Evolutionary conservation across 1,284 basidiomycete genomes (phyloP).

Genomic region (Tilletiopsis washingtonensis): DNA sequence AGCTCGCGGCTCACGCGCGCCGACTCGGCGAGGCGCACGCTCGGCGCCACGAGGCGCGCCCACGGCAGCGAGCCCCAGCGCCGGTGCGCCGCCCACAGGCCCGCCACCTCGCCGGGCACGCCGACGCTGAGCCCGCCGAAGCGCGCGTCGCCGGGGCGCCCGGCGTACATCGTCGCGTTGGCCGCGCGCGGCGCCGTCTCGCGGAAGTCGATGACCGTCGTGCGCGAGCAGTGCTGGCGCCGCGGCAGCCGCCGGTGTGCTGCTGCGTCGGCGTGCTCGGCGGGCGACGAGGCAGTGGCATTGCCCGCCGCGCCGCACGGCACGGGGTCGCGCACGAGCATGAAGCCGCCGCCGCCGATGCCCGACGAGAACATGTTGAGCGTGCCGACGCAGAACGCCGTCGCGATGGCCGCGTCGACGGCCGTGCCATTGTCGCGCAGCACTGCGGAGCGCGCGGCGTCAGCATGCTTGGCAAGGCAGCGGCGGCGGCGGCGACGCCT

Average conservation of each 20-base stretch:
- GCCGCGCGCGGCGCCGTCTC: slow-evolving; percentile 71
- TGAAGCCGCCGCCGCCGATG: slow-evolving; percentile 85
- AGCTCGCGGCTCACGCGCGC: slow-evolving; percentile 71
- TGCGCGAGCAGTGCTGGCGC: not conserved
- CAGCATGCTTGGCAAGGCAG: not conserved
- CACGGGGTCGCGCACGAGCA: slow-evolving; percentile 67
- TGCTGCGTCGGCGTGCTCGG: not conserved
- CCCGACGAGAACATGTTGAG: slow-evolving; percentile 62
- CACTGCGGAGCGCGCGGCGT: slow-evolving; percentile 11
- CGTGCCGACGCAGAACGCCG: slow-evolving; percentile 20
- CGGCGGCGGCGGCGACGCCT: not conserved
- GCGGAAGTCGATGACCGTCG: slow-evolving; percentile 64
- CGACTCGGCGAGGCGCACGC: slow-evolving; percentile 53
- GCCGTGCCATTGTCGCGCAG: slow-evolving; percentile 71
- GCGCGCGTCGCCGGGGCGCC: slow-evolving; percentile 54
- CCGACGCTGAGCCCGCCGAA: slow-evolving; percentile 53
- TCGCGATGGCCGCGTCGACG: slow-evolving; percentile 73
- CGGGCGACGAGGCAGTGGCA: not conserved
- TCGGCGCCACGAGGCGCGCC: slow-evolving; percentile 67
- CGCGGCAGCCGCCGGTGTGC: not conserved
- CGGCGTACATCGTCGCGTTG: slow-evolving; percentile 60
- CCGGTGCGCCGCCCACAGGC: slow-evolving; percentile 68
- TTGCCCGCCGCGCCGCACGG: slow-evolving; percentile 22
- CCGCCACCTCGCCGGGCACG: slow-evolving; percentile 77
- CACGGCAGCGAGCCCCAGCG: slow-evolving; percentile 73